phyloP scores from a whole-genome alignment of 371 early-diverging fungal genomes.

The Zancudomyces culisetae region DNA sequence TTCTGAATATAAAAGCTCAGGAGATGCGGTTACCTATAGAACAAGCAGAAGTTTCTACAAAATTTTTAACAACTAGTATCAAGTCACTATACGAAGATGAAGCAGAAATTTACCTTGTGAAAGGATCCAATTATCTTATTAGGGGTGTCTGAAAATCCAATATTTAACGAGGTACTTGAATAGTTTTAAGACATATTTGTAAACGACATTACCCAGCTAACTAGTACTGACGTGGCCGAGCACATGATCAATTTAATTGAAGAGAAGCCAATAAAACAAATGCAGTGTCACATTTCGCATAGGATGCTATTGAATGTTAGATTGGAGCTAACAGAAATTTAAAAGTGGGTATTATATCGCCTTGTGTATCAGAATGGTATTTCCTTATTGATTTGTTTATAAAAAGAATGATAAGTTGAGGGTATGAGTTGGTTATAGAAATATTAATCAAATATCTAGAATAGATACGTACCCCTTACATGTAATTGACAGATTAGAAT shows the following conservation, averaged over 20 bases:
- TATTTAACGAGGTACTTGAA: too few relatives aligned
- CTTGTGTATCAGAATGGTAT: neutral
- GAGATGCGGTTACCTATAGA: neutral
- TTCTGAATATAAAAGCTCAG: neutral
- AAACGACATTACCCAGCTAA: neutral
- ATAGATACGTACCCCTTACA: constrained; percentile 19
- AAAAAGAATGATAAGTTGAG: constrained; percentile 18
- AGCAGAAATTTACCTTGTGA: too few relatives aligned
- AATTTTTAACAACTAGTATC: too few relatives aligned
- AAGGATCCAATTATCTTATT: too few relatives aligned
- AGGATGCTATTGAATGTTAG: neutral
- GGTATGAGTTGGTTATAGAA: constrained; percentile 19
- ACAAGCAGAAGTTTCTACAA: too few relatives aligned
- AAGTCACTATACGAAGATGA: too few relatives aligned
- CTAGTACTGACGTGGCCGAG: neutral
- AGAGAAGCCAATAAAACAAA: neutral
- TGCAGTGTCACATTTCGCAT: neutral
- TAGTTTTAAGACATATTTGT: neutral
- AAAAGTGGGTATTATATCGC: neutral
- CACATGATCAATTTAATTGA: neutral
- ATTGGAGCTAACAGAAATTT: neutral
- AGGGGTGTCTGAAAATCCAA: too few relatives aligned
- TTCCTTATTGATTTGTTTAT: neutral
- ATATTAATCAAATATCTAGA: constrained; percentile 16
- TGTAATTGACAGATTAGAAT: constrained; percentile 20